Conservation (phyloP, 1,284 basidiomycete genomes). For the Malassezia pachydermatis region DNA sequence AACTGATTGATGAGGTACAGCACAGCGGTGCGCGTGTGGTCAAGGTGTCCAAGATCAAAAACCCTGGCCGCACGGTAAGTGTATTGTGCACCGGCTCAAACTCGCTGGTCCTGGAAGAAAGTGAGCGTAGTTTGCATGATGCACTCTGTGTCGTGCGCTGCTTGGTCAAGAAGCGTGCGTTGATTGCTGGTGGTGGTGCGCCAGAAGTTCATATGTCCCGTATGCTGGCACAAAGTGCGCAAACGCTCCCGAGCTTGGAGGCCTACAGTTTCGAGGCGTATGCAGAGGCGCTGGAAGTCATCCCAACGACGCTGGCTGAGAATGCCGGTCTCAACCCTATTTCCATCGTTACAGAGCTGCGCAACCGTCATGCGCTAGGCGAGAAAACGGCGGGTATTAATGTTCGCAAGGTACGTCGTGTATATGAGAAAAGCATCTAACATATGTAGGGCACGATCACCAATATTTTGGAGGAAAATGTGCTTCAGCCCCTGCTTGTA, state of each 20-base stretch:
- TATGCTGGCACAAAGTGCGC: constrained; percentile 77
- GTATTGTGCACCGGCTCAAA: constrained; percentile 93
- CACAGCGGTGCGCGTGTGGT: constrained; percentile 82
- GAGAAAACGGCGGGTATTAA: constrained; percentile 95
- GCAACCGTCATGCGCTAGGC: constrained; percentile 90
- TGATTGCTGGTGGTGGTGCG: constrained; percentile 93
- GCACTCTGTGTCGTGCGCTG: constrained; percentile 96
- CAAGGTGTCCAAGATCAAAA: constrained; percentile 87
- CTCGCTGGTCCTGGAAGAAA: constrained; percentile 88
- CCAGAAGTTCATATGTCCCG: constrained; percentile 98
- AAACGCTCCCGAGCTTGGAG: constrained; percentile 94
- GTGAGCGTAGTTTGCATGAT: constrained; percentile 92
- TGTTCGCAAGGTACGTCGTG: constrained; percentile 52
- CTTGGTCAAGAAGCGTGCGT: constrained; percentile 93
- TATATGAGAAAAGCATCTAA: too few species aligned
- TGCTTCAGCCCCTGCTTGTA: constrained; percentile 89
- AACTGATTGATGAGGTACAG: constrained; percentile 82
- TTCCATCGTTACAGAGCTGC: constrained; percentile 90
- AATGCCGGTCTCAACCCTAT: constrained; percentile 98
- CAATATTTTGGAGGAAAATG: constrained; percentile 92
- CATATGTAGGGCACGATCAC: constrained; percentile 73
- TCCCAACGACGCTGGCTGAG: constrained; percentile 94
- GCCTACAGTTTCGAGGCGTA: constrained; percentile 98
- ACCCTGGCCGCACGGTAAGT: constrained; percentile 85
- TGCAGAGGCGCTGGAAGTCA: constrained; percentile 93